Evolutionary conservation across 2,329 filamentous ascomycete species (phyloP).

Genomic region (Aureobasidium sp.): DNA sequence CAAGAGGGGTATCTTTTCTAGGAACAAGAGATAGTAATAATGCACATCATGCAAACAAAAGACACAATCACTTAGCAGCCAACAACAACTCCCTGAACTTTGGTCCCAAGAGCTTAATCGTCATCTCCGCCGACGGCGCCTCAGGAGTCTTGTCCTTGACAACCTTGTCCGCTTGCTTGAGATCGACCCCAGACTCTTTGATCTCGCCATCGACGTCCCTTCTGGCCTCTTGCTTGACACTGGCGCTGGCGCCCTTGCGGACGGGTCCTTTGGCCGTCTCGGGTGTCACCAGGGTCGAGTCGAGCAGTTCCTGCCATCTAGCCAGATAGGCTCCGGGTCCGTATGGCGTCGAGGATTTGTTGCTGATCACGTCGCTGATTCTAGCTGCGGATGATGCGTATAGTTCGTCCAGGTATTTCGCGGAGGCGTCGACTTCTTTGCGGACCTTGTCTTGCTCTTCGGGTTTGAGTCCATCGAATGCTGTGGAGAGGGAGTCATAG

Average conservation of each 20-base stretch:
- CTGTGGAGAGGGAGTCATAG: slow-evolving; percentile 26
- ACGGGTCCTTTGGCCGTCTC: slow-evolving; percentile 45
- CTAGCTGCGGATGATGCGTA: slow-evolving; percentile 47
- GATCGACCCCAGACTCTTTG: slow-evolving; percentile 21
- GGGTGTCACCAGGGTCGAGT: slow-evolving; percentile 63
- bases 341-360: slow-evolving; percentile 35
- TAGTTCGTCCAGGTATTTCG: slow-evolving; percentile 52
- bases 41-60: too few species aligned
- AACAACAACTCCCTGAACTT: slow-evolving; percentile 29
- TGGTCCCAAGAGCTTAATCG: slow-evolving; percentile 27
- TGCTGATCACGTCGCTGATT: slow-evolving; percentile 51
- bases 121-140: slow-evolving; percentile 26
- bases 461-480: slow-evolving; percentile 43
- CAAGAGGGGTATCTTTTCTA: neutral
- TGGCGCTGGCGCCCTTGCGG: slow-evolving; percentile 34
- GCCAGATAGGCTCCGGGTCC: slow-evolving; percentile 68
- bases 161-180: slow-evolving; percentile 26
- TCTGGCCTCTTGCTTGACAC: slow-evolving; percentile 31
- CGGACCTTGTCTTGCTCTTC: slow-evolving; percentile 43
- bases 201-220: slow-evolving; percentile 30
- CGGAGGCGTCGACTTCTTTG: slow-evolving; percentile 53
- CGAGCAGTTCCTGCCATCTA: slow-evolving; percentile 65
- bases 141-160: slow-evolving; percentile 27
- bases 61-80: neutral
- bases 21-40: neutral